Percentiles rank a stretch among this genome's conserved stretches.
phyloP scores from a whole-genome alignment of 352 stramenopile genomes.

The Peronosclerospora sorghi region DNA sequence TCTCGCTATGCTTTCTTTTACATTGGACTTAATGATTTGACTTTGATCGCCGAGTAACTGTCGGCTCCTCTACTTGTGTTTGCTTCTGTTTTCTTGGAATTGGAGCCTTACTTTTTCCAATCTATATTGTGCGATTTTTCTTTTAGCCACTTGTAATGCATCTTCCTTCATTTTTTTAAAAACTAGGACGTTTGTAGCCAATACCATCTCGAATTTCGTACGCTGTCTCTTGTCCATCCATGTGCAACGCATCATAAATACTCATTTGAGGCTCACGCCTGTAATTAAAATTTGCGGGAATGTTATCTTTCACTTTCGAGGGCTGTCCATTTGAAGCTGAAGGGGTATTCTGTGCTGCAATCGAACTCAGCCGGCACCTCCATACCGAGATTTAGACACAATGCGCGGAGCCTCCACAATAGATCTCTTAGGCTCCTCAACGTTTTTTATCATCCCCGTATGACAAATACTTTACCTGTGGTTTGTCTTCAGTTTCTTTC shows the following conservation, averaged over 20 bases:
- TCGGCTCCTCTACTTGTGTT: constrained; percentile 4
- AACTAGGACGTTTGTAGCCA: constrained; percentile 39
- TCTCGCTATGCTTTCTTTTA: constrained; percentile 12
- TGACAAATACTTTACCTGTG: constrained; percentile 31
- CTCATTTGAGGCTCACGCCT: constrained; percentile 37
- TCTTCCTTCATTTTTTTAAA: constrained; percentile 44
- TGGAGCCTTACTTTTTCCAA: constrained; percentile 32
- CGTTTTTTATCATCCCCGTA: constrained; percentile 24
- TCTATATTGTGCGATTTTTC: constrained; percentile 28
- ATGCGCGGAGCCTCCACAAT: constrained; percentile 6
- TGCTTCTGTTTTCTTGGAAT: constrained; percentile 37
- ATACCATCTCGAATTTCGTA: constrained; percentile 19
- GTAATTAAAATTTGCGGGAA: constrained; percentile 11
- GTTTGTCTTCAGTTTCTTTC: constrained; percentile 10
- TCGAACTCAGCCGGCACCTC: constrained; percentile 5
- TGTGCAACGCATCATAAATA: constrained; percentile 45
- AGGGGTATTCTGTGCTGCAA: background rate
- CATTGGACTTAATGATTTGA: background rate
- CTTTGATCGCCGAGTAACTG: background rate
- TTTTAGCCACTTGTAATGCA: constrained; percentile 26
- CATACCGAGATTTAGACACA: constrained; percentile 20
- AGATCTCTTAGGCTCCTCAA: constrained; percentile 11
- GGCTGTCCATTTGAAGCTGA: constrained; percentile 1
- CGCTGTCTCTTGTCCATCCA: constrained; percentile 29
- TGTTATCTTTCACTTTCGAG: constrained; percentile 8